Base-by-base conservation (phyloP, 2,329 filamentous ascomycete genomes). In the Microcyclospora pomicola region DNA sequence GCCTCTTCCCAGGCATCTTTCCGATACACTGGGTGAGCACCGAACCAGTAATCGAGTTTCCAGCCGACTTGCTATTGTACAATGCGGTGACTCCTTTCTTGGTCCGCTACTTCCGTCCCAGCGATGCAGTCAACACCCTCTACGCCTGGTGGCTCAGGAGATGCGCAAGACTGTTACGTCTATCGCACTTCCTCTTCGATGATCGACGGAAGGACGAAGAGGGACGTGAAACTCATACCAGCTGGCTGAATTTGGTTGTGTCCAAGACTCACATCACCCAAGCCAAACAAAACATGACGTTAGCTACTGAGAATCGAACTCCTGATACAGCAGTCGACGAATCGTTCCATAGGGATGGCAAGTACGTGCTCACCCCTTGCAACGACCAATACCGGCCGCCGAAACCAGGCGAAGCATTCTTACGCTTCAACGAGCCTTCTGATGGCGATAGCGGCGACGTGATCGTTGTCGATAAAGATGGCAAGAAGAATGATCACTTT, bases 141-240 rank as follows among this genome's bases (percentile, higher is more conserved):
- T 98, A 94, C 57, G 79, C 77, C 6, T 96, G 88, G 88, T 98
- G 91, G 85, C 94, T 98, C 64, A 79, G 81, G 48, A 77, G 74
- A 50, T 94, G 87, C 55, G 91, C 87, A 10, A 72, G 83, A 36
- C 65, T 70, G 31, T 66, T 98, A 37, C 75, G 88, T 15, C 67
- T 98, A 28, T 92, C 85, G 1, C 83, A 87, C 64, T 98, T 98
- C 58, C 73, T 98, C 31, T 96, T 98, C 54, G 85, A 83, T 11
- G 82, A 93, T 49, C 75, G 84, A 41, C 71, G 71, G 19, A 66
- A 75, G 15, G 84, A 94, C 43, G 88, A 98, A 58, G 85, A 95
- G 60, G 83, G 85, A 6, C 68, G 66, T 59, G 42, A 44, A 24
- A 39, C 48, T 3, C 42, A 46, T 24, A 46, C 44, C 24, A 45